Conservation (phyloP, 495 filamentous ascomycete species). For the Tuber melanosporum region DNA sequence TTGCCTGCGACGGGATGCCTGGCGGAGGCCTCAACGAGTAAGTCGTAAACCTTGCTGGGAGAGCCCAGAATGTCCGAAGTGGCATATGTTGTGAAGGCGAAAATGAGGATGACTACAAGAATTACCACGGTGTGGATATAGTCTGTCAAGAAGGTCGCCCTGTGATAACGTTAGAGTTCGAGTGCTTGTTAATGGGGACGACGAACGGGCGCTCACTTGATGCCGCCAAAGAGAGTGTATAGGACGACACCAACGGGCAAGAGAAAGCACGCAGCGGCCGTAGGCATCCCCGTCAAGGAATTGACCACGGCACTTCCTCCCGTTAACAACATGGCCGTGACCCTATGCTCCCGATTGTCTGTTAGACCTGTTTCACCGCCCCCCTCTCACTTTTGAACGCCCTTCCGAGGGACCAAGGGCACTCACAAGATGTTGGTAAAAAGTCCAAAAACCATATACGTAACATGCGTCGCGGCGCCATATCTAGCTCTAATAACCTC, state of each 20-base stretch:
- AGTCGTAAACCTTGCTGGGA: constrained; percentile 73
- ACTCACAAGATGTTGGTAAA: constrained; percentile 67
- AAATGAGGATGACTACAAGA: constrained; percentile 82
- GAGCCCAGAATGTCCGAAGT: constrained; percentile 70
- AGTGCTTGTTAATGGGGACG: constrained; percentile 13
- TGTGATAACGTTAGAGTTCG: constrained; percentile 12
- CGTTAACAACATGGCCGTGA: constrained; percentile 88
- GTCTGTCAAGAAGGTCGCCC: constrained; percentile 58
- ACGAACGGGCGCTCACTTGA: constrained; percentile 54
- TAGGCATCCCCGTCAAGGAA: constrained; percentile 77
- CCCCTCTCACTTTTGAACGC: background rate
- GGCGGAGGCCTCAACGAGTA: constrained; percentile 62
- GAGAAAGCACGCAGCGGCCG: constrained; percentile 83
- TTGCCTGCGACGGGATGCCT: constrained; percentile 78
- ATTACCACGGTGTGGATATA: constrained; percentile 84
- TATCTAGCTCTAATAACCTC: constrained; percentile 62
- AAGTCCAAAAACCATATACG: constrained; percentile 74
- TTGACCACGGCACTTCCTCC: constrained; percentile 83
- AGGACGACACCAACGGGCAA: constrained; percentile 77
- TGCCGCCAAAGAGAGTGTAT: constrained; percentile 72
- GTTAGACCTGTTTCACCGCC: background rate
- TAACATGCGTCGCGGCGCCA: constrained; percentile 60
- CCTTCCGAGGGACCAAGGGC: background rate
- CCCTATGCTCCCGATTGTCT: constrained; percentile 34
- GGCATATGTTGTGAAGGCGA: constrained; percentile 79